A percentile compares a stretch with the other conserved stretches of the same genome.
Evolutionary conservation across 202 grass and related monocot genomes (phyloP).

Genomic region (Alloteropsis angusta): DNA sequence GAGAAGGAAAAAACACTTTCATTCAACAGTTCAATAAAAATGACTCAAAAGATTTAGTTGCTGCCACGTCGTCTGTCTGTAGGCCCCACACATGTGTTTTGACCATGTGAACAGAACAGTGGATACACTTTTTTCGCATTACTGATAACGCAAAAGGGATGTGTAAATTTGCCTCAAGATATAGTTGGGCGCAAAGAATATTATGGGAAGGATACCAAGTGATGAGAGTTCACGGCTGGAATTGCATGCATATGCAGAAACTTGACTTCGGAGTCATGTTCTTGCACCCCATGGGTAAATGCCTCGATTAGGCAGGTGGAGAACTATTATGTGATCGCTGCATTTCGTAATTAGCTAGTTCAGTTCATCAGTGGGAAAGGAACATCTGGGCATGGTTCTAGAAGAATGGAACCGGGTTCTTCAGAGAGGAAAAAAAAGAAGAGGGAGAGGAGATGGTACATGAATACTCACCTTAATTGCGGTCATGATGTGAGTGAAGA

Average conservation of each 20-base stretch:
- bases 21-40: no score
- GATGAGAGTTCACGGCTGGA: background rate
- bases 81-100: no score
- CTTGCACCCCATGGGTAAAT: conserved; percentile 1
- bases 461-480: background rate
- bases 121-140: no score
- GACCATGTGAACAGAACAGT: no score
- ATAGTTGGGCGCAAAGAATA: no score
- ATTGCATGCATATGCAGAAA: conserved; percentile 22
- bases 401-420: background rate
- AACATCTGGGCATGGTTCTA: background rate
- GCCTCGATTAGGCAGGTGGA: conserved; percentile 3
- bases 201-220: background rate
- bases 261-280: background rate
- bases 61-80: no score
- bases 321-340: background rate
- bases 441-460: background rate
- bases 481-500: background rate
- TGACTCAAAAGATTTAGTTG: no score
- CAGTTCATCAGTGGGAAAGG: background rate
- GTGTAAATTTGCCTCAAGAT: no score
- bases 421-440: background rate
- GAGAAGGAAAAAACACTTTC: no score
- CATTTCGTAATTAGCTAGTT: background rate
- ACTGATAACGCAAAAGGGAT: no score